These are phyloP conservation scores for Reutealis trisperma DNA, from an alignment of 345 rosid species.

Conservation along the genomic window DNA sequence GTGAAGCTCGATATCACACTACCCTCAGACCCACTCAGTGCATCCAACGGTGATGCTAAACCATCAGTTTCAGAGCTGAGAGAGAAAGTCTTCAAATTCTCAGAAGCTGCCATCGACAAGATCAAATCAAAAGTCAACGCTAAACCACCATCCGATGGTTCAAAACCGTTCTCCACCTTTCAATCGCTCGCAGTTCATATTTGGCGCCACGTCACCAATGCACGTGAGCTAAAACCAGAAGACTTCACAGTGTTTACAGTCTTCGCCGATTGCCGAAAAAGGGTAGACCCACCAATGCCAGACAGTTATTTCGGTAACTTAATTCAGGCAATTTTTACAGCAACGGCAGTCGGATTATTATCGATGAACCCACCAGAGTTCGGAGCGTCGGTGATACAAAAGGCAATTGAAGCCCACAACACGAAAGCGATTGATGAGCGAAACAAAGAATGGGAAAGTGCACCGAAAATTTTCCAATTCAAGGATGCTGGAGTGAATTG, in stretches of 20 bases:
- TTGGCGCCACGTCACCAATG: constrained; percentile 88
- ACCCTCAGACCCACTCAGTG: constrained; percentile 40
- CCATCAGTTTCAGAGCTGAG: constrained; percentile 42
- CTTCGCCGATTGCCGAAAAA: constrained; percentile 82
- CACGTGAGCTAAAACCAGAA: constrained; percentile 75
- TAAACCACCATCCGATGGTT: constrained; percentile 45
- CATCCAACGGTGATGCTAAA: constrained; percentile 38
- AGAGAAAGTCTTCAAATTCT: constrained; percentile 72
- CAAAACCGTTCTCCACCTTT: constrained; percentile 84
- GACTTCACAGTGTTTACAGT: constrained; percentile 81
- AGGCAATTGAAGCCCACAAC: constrained; percentile 66
- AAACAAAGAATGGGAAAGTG: constrained; percentile 76
- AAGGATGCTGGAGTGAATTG: constrained; percentile 92
- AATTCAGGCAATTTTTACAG: constrained; percentile 92
- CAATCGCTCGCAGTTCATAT: constrained; percentile 76
- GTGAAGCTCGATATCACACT: constrained; percentile 66
- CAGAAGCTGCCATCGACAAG: constrained; percentile 61
- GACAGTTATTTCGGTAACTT: constrained; percentile 83
- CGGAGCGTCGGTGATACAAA: constrained; percentile 72
- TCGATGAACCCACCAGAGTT: constrained; percentile 61
- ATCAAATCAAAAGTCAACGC: constrained; percentile 73
- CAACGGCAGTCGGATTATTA: constrained; percentile 65
- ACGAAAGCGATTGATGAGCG: constrained; percentile 66
- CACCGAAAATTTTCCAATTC: constrained; percentile 76
- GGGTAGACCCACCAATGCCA: constrained; percentile 83